Percentiles rank a stretch among this genome's conserved stretches.
These are phyloP conservation scores for Marasmius oreades DNA, from an alignment of 1,284 basidiomycete species.

Conservation along the genomic window DNA sequence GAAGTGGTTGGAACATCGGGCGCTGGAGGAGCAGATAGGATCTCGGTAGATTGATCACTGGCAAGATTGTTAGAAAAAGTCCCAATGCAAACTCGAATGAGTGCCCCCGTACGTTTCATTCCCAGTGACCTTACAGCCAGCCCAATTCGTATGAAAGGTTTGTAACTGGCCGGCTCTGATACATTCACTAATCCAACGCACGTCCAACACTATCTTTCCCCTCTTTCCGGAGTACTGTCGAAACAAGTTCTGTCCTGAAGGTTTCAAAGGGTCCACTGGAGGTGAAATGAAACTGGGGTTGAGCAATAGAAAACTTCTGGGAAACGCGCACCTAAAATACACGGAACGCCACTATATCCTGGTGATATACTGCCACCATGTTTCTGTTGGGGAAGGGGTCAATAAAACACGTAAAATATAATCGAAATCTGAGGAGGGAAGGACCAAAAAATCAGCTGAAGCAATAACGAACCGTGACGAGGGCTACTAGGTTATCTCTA, in stretches of 20 bases:
- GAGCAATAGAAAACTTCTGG: background rate
- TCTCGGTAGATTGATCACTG: constrained; percentile 1
- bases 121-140: constrained; percentile 75
- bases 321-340: constrained; percentile 59
- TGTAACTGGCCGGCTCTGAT: constrained; percentile 62
- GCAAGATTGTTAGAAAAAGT: background rate
- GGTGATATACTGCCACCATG: constrained; percentile 69
- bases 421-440: background rate
- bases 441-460: background rate
- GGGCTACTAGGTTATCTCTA: constrained; percentile 54
- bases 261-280: constrained; percentile 67
- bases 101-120: constrained; percentile 52
- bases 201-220: constrained; percentile 68
- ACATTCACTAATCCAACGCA: constrained; percentile 72
- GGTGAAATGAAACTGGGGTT: background rate
- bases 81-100: constrained; percentile 9
- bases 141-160: constrained; percentile 72
- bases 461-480: constrained; percentile 53
- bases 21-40: constrained; percentile 6
- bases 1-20: background rate
- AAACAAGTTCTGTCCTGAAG: constrained; percentile 76
- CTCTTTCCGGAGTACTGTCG: constrained; percentile 75
- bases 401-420: constrained; percentile 1
- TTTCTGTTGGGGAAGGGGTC: constrained; percentile 42
- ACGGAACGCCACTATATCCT: constrained; percentile 70